Evolutionary conservation across 129 eudicot genomes (phyloP).

Genomic region (Sambucus nigra): DNA sequence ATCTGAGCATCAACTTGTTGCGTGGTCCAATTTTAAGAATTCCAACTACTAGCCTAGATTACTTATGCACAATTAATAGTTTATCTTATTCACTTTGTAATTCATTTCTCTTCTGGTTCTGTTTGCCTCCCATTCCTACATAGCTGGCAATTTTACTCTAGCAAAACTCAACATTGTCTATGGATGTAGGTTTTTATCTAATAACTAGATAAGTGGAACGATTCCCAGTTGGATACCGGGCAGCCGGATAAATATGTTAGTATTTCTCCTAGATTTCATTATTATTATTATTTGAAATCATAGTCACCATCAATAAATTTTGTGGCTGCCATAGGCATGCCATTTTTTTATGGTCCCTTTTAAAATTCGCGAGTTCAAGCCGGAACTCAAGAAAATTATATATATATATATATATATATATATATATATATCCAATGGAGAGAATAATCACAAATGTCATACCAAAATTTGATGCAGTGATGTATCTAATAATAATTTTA

Average conservation of each 20-base stretch:
- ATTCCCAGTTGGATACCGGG: conserved; percentile 37
- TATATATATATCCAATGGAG: background rate
- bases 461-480: conserved; percentile 38
- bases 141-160: background rate
- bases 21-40: conserved; percentile 40
- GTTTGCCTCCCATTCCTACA: background rate
- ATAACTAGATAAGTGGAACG: conserved; percentile 53
- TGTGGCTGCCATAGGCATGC: too few relatives aligned
- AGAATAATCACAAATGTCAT: background rate
- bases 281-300: background rate
- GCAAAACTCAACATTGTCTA: conserved; percentile 1
- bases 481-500: conserved; percentile 65
- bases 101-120: background rate
- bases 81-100: too few relatives aligned
- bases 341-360: too few relatives aligned
- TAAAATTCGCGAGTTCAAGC: too few relatives aligned
- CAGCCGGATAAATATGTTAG: conserved; percentile 36
- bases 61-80: conserved; percentile 39
- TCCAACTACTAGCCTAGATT: conserved; percentile 8
- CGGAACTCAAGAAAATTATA: background rate
- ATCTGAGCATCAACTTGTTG: conserved; percentile 64
- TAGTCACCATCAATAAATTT: too few relatives aligned
- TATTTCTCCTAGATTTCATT: conserved; percentile 4
- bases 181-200: conserved; percentile 45
- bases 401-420: too few relatives aligned